Base-by-base conservation (phyloP, 108 stramenopile species). In the Cyclotella distinguenda region DNA sequence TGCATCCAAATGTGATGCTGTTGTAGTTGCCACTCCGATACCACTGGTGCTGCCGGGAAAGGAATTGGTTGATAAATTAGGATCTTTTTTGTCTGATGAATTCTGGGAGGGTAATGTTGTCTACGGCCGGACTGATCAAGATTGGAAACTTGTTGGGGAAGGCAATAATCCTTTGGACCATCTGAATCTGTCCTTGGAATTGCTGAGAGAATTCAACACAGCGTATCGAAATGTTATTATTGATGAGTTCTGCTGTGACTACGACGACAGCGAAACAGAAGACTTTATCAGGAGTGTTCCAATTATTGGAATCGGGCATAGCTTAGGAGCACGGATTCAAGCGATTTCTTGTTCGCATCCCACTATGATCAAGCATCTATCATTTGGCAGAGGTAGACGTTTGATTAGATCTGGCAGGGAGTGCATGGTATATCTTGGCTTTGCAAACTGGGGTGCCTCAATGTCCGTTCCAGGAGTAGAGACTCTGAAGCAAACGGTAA, bases 251-350 rank as follows among this genome's bases (percentile, higher is more conserved):
- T 84, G 80, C 31, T 28, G 19, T 31, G 67, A 73, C 44, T 45
- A 38, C 36, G 42, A 18, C 42, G 70, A 74, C 43, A 64, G 74
- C 13, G 72, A 64, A 39, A 40, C 83, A 6, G 74, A 76, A 34
- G 62, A 64, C 2, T 76, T 76, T 44, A 68, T 76, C 60, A 64
- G 25, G 21, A 44, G 66, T 32, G 60, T 89, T 34, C 84, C 87
- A 12, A 54, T 90, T 1, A 82, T 88, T 47, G 92, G 86, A 15
- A 35, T 90, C 2, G 92, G 92, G 8, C 92, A 93, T 57, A 87
- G 86, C 27, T 60, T 93, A 10, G 92, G 92, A 39, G 74, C 86
- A 21, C 58, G 92, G 4, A 60, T 93, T 56, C 67, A 90, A 50
- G 77, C 83, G 6, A 83, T 93, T 3, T 74, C 74, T 23, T 76